Percentiles rank a stretch among this genome's conserved stretches.
These are phyloP conservation scores for Crucibulum parvulum DNA, from an alignment of 1,284 basidiomycete species.

Conservation along the genomic window DNA sequence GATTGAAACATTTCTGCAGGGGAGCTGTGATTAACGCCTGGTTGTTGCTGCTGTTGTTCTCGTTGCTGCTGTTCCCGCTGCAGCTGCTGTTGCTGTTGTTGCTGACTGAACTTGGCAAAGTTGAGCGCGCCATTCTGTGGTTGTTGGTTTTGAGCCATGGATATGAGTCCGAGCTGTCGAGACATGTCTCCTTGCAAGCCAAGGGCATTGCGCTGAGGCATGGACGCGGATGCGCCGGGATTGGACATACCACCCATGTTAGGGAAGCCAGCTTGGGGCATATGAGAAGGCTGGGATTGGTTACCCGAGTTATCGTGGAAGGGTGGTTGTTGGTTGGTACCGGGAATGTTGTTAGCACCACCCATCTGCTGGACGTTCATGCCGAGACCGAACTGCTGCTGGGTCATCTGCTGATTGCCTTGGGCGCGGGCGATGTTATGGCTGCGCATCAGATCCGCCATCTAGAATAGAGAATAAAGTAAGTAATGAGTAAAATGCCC, in stretches of 20 bases:
- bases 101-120: conserved; percentile 38
- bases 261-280: conserved; percentile 45
- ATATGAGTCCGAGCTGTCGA: conserved; percentile 58
- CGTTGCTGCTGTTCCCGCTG: conserved; percentile 25
- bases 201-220: conserved; percentile 8
- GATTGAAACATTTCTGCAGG: conserved; percentile 50
- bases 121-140: conserved; percentile 47
- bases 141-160: conserved; percentile 54
- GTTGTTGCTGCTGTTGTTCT: conserved; percentile 38
- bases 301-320: conserved; percentile 51
- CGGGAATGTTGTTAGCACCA: conserved; percentile 24
- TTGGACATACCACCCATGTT: conserved; percentile 38
- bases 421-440: conserved; percentile 45
- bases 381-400: conserved; percentile 47
- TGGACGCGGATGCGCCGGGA: conserved; percentile 14
- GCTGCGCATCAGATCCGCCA: conserved; percentile 55
- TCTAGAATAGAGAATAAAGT: conserved; percentile 37
- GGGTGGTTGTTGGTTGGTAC: conserved; percentile 35
- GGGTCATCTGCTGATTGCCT: conserved; percentile 42
- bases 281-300: conserved; percentile 44
- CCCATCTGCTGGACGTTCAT: conserved; percentile 37
- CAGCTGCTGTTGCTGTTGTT: conserved; percentile 20
- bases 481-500: background rate
- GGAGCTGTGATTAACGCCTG: conserved; percentile 39
- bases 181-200: conserved; percentile 17